Evolutionary conservation across 2,329 filamentous ascomycete genomes (phyloP).

Genomic region (Cytospora schulzeri): DNA sequence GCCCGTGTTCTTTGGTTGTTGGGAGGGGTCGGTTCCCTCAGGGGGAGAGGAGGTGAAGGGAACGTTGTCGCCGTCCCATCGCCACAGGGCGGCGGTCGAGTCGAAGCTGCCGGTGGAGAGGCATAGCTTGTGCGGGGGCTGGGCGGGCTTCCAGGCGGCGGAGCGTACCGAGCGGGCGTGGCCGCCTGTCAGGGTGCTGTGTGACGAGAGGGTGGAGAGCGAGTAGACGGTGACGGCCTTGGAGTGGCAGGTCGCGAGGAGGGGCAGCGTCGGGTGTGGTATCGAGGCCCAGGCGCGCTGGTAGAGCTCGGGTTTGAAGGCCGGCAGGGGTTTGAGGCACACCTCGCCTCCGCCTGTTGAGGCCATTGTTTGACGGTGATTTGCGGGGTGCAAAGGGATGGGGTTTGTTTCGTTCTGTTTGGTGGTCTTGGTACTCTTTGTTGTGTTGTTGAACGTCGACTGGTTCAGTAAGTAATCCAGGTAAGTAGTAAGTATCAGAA

Average conservation of each 20-base stretch:
- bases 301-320: constrained; percentile 59
- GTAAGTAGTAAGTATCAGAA: neutral
- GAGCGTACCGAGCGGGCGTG: constrained; percentile 89
- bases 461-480: neutral
- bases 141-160: constrained; percentile 82
- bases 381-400: neutral
- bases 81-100: constrained; percentile 85
- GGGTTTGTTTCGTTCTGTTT: too few species aligned
- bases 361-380: constrained; percentile 11
- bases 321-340: constrained; percentile 43
- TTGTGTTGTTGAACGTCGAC: neutral
- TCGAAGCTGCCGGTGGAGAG: constrained; percentile 94
- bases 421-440: neutral
- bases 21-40: constrained; percentile 25
- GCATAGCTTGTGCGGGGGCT: constrained; percentile 65
- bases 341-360: constrained; percentile 36
- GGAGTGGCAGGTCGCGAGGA: constrained; percentile 85
- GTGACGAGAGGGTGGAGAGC: constrained; percentile 74
- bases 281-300: constrained; percentile 83
- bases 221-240: constrained; percentile 91
- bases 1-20: constrained; percentile 10
- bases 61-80: constrained; percentile 56
- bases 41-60: constrained; percentile 26
- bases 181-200: constrained; percentile 80
- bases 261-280: constrained; percentile 83